Evolutionary conservation across 148 eudicot species (phyloP), one percentile per base, ranked within the genome.

Genomic region (Beta vulgaris): DNA sequence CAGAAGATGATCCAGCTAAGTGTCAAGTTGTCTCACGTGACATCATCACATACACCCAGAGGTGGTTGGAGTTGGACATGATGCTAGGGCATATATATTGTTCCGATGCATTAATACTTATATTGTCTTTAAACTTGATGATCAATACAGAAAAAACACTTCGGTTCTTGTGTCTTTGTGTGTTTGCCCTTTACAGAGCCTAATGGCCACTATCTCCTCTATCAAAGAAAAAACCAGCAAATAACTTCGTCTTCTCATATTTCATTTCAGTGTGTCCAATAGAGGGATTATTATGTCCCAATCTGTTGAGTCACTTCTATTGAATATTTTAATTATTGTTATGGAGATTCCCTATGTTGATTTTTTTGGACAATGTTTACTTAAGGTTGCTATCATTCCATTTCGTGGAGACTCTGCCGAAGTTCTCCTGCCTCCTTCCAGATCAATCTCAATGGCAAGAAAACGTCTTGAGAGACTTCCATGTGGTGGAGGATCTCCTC

Each of bases 401-500:
- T 94, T 94, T 66, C 96, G 98, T 15, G 98, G 98, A 72, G 98
- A 94, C 82, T 72, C 87, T 54, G 98, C 98, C 49, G 97, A 94
- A 86, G 92, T 94, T 80, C 89, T 94, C 68, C 83, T 94, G 71
- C 98, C 98, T 74, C 98, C 98, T 78, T 94, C 98, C 29, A 85
- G 98, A 61, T 94, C 98, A 68, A 94, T 94, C 82, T 77, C 98
- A 40, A 94, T 94, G 98, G 98, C 98, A 53, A 92, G 97, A 80
- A 94, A 94, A 71, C 98, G 98, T 73, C 96, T 94, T 8, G 98
- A 94, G 86, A 94, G 87, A 80, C 98, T 94, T 83, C 98, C 98
- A 49, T 94, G 98, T 82, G 98, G 98, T 70, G 98, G 98, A 68
- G 98, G 98, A 75, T 94, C 98, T 70, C 98, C 98, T 68, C 84